A percentile compares a stretch with the other conserved stretches of the same genome.
phyloP scores from a whole-genome alignment of 768 basidiomycete species.

The Auriscalpium orientale region DNA sequence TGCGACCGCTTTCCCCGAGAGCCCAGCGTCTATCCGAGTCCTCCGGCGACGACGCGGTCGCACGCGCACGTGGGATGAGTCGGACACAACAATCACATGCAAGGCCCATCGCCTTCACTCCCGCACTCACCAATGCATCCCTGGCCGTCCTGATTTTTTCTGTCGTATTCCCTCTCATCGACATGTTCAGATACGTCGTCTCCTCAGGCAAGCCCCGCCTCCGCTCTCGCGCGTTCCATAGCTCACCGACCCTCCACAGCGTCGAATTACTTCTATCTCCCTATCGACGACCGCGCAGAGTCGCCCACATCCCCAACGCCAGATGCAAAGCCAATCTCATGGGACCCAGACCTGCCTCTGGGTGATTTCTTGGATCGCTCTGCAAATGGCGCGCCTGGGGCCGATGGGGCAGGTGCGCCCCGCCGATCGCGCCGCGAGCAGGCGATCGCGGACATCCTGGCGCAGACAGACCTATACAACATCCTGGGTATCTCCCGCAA shows the following conservation, averaged over 20 bases:
- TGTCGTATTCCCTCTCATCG: not conserved
- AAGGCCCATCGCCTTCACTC: not conserved
- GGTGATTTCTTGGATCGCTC: slow-evolving; percentile 15
- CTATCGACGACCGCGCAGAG: slow-evolving; percentile 48
- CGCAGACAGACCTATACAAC: slow-evolving; percentile 60
- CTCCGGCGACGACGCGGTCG: not conserved
- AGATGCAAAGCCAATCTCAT: slow-evolving; percentile 21
- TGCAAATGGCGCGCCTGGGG: slow-evolving; percentile 7
- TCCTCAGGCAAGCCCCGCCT: slow-evolving; percentile 11
- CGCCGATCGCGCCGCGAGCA: slow-evolving; percentile 10
- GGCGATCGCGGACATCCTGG: slow-evolving; percentile 47
- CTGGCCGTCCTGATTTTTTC: not conserved
- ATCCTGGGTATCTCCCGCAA: slow-evolving; percentile 59
- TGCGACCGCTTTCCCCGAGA: too few relatives aligned
- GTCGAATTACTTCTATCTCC: slow-evolving; percentile 55
- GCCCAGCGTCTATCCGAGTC: too few relatives aligned
- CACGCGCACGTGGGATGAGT: not conserved
- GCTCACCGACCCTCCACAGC: slow-evolving; percentile 27
- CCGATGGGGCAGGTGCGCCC: slow-evolving; percentile 6
- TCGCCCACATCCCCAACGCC: slow-evolving; percentile 23
- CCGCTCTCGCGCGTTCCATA: not conserved
- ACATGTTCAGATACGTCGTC: slow-evolving; percentile 12
- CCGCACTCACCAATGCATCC: not conserved
- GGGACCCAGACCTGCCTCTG: slow-evolving; percentile 15
- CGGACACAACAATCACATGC: not conserved